phyloP scores from a whole-genome alignment of 2,329 filamentous ascomycete genomes.

The Myrmaecium sp. region DNA sequence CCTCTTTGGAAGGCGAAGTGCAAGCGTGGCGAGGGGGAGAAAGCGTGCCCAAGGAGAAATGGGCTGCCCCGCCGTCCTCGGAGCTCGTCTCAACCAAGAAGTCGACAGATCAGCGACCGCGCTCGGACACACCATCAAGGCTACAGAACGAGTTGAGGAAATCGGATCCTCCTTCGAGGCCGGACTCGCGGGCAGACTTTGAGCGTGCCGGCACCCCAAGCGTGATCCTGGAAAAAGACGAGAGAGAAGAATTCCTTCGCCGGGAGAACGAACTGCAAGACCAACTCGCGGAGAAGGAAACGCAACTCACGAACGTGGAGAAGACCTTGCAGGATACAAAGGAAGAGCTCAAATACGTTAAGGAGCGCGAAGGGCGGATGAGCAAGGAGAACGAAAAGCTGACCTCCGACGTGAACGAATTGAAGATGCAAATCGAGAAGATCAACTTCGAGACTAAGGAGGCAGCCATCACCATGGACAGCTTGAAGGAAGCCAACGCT shows the following conservation, averaged over 20 bases:
- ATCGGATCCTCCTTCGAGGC: constrained; percentile 34
- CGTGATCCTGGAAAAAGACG: constrained; percentile 81
- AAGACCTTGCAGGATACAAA: constrained; percentile 66
- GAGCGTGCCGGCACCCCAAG: constrained; percentile 80
- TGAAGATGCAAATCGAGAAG: constrained; percentile 94
- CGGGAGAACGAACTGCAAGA: constrained; percentile 96
- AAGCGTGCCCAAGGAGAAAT: constrained; percentile 71
- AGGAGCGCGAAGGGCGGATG: constrained; percentile 68
- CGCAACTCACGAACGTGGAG: constrained; percentile 60
- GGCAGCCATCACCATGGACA: constrained; percentile 93
- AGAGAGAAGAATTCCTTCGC: constrained; percentile 86
- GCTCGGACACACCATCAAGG: constrained; percentile 44
- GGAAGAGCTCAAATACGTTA: constrained; percentile 70
- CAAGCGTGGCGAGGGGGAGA: constrained; percentile 79
- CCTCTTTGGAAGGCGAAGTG: constrained; percentile 68
- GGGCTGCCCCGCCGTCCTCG: constrained; percentile 39
- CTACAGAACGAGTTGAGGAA: constrained; percentile 17
- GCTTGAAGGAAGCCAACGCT: constrained; percentile 84
- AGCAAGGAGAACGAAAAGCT: constrained; percentile 84
- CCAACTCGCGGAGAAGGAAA: constrained; percentile 85
- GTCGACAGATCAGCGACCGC: no score
- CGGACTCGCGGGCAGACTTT: constrained; percentile 47
- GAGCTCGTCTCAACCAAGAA: no score
- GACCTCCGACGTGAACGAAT: constrained; percentile 71
- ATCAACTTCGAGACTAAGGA: constrained; percentile 94